Evolutionary conservation across 441 rosid genomes (phyloP), one percentile per base, ranked within the genome.

Genomic region (Hura crepitans): DNA sequence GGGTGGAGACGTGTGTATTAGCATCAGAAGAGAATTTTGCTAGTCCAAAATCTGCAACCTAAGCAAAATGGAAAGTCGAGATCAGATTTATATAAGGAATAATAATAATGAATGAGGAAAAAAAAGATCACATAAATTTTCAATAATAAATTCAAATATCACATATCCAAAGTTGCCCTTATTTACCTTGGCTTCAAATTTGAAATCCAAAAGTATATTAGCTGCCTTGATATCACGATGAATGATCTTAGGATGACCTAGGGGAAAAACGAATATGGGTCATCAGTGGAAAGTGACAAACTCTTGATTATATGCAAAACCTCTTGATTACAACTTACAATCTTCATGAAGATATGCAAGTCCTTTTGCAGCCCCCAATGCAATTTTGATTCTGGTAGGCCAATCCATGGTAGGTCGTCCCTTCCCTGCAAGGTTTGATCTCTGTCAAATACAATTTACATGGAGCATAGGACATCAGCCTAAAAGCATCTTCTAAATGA

Each of bases 41-140:
- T 2, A 95, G 89, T 69, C 99, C 98, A 84, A 95, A 95, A 81
- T 92, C 99, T 45, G 98, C 95, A 82, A 92, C 99, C 98, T 95
- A 75, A 72, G 46, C 7, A 75, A 3, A 79, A 47, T 5, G 39
- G 39, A 63, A 56, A n/a, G 28, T 33, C 14, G 43, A 60, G 30
- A 43, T 20, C 10, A 33, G 47, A 51, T 51, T 33, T 53, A 46
- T 17, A 72, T 45, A 18, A n/a, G n/a, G n/a, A n/a, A n/a, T n/a
- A n/a, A n/a, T n/a, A n/a, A n/a, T n/a, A n/a, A n/a, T n/a, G n/a
- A n/a, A n/a, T n/a, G n/a, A n/a, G n/a, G n/a, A n/a, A n/a, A n/a
- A n/a, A n/a, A n/a, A n/a, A n/a, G n/a, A n/a, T n/a, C n/a, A n/a
- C n/a, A n/a, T n/a, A n/a, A n/a, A n/a, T n/a, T n/a, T n/a, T n/a